phyloP scores from a whole-genome alignment of 768 basidiomycete genomes.

The Leccinum longicurvipes region DNA sequence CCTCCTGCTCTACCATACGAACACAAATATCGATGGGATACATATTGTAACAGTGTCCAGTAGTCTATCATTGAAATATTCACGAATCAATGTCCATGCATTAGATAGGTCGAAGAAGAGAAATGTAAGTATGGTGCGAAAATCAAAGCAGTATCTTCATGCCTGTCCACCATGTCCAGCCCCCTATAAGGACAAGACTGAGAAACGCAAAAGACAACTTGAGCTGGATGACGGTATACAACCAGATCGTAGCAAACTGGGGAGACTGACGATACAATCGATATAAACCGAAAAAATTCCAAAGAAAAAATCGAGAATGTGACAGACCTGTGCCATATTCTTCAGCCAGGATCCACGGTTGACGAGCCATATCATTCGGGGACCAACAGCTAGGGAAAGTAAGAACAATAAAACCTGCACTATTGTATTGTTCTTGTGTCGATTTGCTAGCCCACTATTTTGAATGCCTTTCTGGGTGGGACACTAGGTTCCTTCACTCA shows the following conservation, averaged over 20 bases:
- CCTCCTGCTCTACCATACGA: neutral
- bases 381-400: slow-evolving; percentile 54
- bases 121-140: neutral
- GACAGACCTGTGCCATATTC: slow-evolving; percentile 69
- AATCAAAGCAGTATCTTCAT: slow-evolving; percentile 43
- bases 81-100: neutral
- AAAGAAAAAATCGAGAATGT: neutral
- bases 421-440: slow-evolving; percentile 54
- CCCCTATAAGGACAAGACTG: slow-evolving; percentile 50
- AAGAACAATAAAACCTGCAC: slow-evolving; percentile 59
- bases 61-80: neutral
- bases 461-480: neutral
- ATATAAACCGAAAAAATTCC: neutral
- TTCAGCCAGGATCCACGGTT: slow-evolving; percentile 66
- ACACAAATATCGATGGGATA: slow-evolving; percentile 6
- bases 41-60: neutral
- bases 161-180: slow-evolving; percentile 61
- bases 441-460: slow-evolving; percentile 40
- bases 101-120: neutral
- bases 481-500: slow-evolving; percentile 8
- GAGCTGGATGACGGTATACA: slow-evolving; percentile 70
- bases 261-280: slow-evolving; percentile 49
- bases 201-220: slow-evolving; percentile 59
- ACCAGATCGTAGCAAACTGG: slow-evolving; percentile 75
- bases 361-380: slow-evolving; percentile 67